A percentile compares a stretch with the other conserved stretches of the same genome.
phyloP scores from a whole-genome alignment of 208 protist species.

The Borovskyia barvae region DNA sequence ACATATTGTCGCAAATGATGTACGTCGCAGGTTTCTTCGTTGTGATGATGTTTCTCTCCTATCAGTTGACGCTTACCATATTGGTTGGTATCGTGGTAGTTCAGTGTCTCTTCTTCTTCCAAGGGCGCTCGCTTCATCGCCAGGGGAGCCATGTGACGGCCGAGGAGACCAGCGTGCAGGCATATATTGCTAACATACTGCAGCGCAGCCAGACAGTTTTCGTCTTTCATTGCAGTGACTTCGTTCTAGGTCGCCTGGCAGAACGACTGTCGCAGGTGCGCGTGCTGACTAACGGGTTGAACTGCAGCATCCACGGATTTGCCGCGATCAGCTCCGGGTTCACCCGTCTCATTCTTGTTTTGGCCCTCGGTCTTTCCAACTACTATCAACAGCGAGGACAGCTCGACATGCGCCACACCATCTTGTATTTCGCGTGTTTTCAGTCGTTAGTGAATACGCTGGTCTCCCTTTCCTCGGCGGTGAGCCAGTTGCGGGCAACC shows the following conservation, averaged over 20 bases:
- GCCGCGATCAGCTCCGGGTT: slow-evolving; percentile 48
- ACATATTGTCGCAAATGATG: slow-evolving; percentile 41
- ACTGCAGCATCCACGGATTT: slow-evolving; percentile 64
- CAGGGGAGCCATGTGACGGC: slow-evolving; percentile 28
- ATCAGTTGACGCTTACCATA: slow-evolving; percentile 49
- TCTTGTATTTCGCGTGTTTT: slow-evolving; percentile 72
- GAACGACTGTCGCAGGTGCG: slow-evolving; percentile 25
- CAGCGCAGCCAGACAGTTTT: slow-evolving; percentile 64
- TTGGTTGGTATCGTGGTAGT: slow-evolving; percentile 35
- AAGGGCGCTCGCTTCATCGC: slow-evolving; percentile 26
- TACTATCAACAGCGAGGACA: slow-evolving; percentile 46
- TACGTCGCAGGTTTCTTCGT: slow-evolving; percentile 25
- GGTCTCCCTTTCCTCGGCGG: slow-evolving; percentile 32
- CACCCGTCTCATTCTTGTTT: slow-evolving; percentile 63
- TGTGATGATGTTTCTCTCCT: slow-evolving; percentile 59
- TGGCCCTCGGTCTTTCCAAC: slow-evolving; percentile 61
- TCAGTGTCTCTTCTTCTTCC: slow-evolving; percentile 47
- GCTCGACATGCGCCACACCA: slow-evolving; percentile 57
- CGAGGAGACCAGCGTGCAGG: slow-evolving; percentile 48
- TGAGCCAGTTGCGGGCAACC: slow-evolving; percentile 29
- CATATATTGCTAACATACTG: slow-evolving; percentile 56
- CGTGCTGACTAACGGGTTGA: slow-evolving; percentile 28
- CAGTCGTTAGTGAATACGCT: slow-evolving; percentile 54
- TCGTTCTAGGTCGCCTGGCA: slow-evolving; percentile 41
- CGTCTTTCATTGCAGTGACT: slow-evolving; percentile 51